A percentile compares a stretch with the other conserved stretches of the same genome.
Conservation (phyloP, 805 yeast species). For the Brettanomyces custersianus region DNA sequence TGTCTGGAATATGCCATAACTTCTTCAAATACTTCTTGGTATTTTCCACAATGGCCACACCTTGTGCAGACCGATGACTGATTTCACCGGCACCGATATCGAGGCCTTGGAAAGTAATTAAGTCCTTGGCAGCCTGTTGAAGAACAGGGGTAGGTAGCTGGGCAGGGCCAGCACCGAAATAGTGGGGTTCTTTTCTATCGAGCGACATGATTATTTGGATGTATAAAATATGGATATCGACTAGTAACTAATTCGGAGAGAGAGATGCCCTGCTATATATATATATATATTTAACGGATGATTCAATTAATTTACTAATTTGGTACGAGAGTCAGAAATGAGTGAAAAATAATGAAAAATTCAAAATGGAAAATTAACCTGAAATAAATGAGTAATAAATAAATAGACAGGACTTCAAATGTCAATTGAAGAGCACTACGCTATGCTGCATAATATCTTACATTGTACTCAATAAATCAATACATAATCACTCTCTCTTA, state of each 20-base stretch:
- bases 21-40: constrained; percentile 61
- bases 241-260: not conserved
- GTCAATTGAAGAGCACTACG: too few species aligned
- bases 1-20: constrained; percentile 72
- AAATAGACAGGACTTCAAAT: too few species aligned
- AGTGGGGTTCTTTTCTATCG: constrained; percentile 62
- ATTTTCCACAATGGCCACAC: constrained; percentile 63
- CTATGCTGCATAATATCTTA: too few species aligned
- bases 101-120: constrained; percentile 56
- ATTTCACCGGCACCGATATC: constrained; percentile 94
- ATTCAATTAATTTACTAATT: too few species aligned
- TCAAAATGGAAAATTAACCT: not conserved
- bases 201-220: constrained; percentile 24
- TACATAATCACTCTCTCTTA: constrained; percentile 19
- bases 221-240: not conserved
- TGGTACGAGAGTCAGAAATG: too few species aligned
- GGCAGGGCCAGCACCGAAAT: constrained; percentile 99
- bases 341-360: too few species aligned
- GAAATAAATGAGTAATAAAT: too few species aligned
- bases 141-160: constrained; percentile 75
- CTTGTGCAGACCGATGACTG: constrained; percentile 88
- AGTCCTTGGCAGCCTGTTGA: constrained; percentile 79
- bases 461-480: not conserved
- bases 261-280: not conserved
- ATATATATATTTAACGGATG: not conserved